Evolutionary conservation across 176 grass and related monocot genomes (phyloP).

Genomic region (Dendrocalamus sinicus): DNA sequence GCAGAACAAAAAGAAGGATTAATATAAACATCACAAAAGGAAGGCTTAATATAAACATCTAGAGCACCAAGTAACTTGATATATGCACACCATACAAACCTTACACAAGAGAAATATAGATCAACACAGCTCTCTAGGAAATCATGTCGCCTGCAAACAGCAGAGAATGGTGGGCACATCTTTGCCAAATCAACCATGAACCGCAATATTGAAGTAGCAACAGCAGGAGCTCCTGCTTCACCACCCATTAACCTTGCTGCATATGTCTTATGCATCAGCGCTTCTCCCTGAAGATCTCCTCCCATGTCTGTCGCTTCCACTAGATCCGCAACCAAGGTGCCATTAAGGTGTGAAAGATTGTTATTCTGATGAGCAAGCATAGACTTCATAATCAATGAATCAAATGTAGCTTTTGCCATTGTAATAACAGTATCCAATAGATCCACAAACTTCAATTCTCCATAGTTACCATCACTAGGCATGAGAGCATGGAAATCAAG

Average conservation of each 20-base stretch:
- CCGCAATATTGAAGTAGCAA: conserved; percentile 88
- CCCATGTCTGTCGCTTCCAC: conserved; percentile 77
- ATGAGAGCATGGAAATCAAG: conserved; percentile 98
- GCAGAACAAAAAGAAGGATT: conserved; percentile 47
- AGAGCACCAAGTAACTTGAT: conserved; percentile 13
- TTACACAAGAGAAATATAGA: conserved; percentile 97
- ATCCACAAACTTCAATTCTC: conserved; percentile 94
- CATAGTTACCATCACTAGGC: conserved; percentile 96
- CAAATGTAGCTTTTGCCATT: conserved; percentile 96
- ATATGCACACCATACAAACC: conserved; percentile 61
- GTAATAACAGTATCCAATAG: conserved; percentile 87
- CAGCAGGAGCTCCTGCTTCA: conserved; percentile 89
- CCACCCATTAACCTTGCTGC: conserved; percentile 97
- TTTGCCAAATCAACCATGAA: conserved; percentile 98
- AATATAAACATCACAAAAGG: conserved; percentile 37
- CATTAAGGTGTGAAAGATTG: conserved; percentile 87
- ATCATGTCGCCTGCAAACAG: conserved; percentile 80
- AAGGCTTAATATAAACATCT: conserved; percentile 47
- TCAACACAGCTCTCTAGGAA: conserved; percentile 96
- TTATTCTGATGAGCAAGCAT: conserved; percentile 95
- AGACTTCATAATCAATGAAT: conserved; percentile 80
- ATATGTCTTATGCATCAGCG: conserved; percentile 98
- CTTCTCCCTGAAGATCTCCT: conserved; percentile 96
- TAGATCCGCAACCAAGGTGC: conserved; percentile 80
- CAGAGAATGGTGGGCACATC: conserved; percentile 83